Evolutionary conservation across 225 moss, liverwort and hornwort species (phyloP).

Genomic region (Pseudoscleropodium purum): DNA sequence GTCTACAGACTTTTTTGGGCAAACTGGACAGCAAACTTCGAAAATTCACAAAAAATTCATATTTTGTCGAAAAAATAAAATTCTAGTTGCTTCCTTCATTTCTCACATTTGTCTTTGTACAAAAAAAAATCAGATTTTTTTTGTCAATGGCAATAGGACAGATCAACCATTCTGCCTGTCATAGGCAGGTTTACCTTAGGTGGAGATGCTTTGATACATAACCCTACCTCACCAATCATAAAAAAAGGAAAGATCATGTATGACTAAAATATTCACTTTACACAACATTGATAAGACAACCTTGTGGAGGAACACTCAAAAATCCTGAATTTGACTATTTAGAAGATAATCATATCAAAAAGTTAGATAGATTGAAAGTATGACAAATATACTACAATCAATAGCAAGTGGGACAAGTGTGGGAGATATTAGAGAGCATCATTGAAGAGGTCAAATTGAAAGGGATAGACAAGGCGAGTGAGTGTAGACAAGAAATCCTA

Average conservation of each 20-base stretch:
- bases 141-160: too few species aligned
- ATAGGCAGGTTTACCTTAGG: too few species aligned
- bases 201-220: neutral
- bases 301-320: neutral
- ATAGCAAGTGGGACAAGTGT: neutral
- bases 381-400: neutral
- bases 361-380: neutral
- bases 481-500: neutral
- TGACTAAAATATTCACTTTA: neutral
- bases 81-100: too few species aligned
- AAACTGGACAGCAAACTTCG: too few species aligned
- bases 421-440: too few species aligned
- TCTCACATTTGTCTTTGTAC: too few species aligned
- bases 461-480: fast-evolving
- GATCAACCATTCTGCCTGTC: too few species aligned
- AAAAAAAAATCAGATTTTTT: too few species aligned
- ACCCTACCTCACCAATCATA: fast-evolving
- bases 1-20: too few species aligned
- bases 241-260: neutral
- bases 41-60: too few species aligned
- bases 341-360: neutral
- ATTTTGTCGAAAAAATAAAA: too few species aligned
- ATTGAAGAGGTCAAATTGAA: neutral
- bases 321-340: neutral
- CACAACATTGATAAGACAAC: neutral